These are phyloP conservation scores for Apiospora phragmitis DNA, from an alignment of 2,329 filamentous ascomycete genomes.

Conservation along the genomic window DNA sequence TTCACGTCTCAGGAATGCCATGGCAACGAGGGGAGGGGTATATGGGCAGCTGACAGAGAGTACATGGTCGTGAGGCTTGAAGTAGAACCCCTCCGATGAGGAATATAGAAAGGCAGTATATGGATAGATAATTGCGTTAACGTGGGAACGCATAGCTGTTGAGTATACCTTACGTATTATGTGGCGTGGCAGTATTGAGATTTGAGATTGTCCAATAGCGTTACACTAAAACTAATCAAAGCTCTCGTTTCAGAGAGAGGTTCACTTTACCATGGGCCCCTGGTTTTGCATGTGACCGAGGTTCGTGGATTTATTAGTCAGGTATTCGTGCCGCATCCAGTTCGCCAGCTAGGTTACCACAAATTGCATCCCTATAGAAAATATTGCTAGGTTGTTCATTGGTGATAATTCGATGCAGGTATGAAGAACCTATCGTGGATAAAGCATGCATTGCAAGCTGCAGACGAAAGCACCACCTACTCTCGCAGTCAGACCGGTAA, in stretches of 20 bases:
- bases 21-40: not conserved
- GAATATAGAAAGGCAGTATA: not conserved
- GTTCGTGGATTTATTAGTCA: not conserved
- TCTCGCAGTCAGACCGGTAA: not conserved
- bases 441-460: not conserved
- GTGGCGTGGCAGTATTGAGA: not conserved
- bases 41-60: not conserved
- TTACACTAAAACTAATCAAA: slow-evolving; percentile 8
- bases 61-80: not conserved
- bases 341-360: too few species aligned
- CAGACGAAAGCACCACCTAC: not conserved
- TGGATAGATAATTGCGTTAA: not conserved
- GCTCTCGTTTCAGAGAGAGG: not conserved
- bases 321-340: not conserved
- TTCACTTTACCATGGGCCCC: not conserved
- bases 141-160: not conserved
- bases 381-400: not conserved
- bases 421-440: not conserved
- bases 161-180: not conserved
- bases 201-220: slow-evolving; percentile 8
- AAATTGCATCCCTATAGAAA: not conserved
- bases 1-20: not conserved
- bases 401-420: not conserved
- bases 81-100: not conserved
- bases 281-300: slow-evolving; percentile 1